These are phyloP conservation scores for Mantamonas sphyraenae DNA, from an alignment of 78 protist genomes.

Conservation along the genomic window DNA sequence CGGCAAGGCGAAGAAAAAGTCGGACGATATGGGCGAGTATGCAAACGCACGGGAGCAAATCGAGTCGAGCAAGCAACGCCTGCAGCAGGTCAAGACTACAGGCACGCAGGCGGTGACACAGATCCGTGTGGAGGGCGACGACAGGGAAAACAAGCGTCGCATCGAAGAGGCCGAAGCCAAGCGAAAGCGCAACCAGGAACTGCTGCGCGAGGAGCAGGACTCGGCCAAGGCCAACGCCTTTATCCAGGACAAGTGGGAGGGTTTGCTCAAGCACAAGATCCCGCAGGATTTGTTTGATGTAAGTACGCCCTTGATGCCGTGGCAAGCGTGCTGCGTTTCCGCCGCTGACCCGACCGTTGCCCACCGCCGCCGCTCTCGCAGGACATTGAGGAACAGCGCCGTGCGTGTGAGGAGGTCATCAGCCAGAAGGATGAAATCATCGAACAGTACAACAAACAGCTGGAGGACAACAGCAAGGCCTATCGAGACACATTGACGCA, in stretches of 20 bases:
- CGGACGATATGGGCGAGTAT: no score
- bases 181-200: conserved; percentile 19
- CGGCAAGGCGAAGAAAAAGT: no score
- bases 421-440: conserved; percentile 6
- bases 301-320: no score
- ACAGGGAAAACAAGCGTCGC: conserved; percentile 22
- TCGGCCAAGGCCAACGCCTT: conserved; percentile 19
- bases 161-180: conserved; percentile 11
- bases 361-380: neutral
- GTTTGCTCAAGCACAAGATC: conserved; percentile 14
- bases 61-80: no score
- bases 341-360: neutral
- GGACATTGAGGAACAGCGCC: conserved; percentile 19
- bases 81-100: no score
- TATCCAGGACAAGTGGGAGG: conserved; percentile 31
- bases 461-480: no score
- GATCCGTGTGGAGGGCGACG: conserved; percentile 15
- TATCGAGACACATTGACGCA: no score
- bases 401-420: conserved; percentile 20
- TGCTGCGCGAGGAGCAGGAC: conserved; percentile 19
- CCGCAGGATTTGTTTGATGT: conserved; percentile 22
- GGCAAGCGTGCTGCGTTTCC: no score
- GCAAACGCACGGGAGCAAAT: no score
- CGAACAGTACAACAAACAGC: no score
- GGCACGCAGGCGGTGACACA: conserved; percentile 2